phyloP scores from a whole-genome alignment of 2,329 filamentous ascomycete species.

The Aplosporella prunicola region DNA sequence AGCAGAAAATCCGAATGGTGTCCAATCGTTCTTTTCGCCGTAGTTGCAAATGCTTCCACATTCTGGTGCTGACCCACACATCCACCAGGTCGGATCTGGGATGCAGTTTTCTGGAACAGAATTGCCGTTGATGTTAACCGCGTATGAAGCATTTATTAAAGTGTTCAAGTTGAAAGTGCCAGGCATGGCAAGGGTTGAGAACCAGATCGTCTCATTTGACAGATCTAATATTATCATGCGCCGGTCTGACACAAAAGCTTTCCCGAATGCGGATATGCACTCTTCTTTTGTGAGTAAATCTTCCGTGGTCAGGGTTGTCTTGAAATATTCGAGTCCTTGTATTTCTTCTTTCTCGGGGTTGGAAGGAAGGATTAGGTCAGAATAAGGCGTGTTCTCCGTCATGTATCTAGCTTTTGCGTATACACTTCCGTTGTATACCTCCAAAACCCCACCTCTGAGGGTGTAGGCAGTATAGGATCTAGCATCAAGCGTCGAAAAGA shows the following conservation, averaged over 20 bases:
- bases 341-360: no score
- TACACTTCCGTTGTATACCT: no score
- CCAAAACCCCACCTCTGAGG: not conserved
- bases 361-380: no score
- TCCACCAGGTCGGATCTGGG: no score
- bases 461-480: not conserved
- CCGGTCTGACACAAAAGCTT: not conserved
- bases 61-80: no score
- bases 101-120: no score
- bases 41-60: no score
- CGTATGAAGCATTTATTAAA: not conserved
- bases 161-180: not conserved
- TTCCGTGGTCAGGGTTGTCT: not conserved
- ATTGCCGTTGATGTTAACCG: not conserved
- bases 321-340: not conserved
- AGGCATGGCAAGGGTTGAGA: not conserved
- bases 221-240: not conserved
- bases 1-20: no score
- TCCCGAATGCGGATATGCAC: not conserved
- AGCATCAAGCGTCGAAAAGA: not conserved
- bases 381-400: no score
- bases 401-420: no score
- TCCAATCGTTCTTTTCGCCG: no score
- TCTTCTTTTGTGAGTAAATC: not conserved
- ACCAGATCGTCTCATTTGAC: not conserved